Conservation (phyloP, 345 rosid species). For the Boechera stricta region DNA sequence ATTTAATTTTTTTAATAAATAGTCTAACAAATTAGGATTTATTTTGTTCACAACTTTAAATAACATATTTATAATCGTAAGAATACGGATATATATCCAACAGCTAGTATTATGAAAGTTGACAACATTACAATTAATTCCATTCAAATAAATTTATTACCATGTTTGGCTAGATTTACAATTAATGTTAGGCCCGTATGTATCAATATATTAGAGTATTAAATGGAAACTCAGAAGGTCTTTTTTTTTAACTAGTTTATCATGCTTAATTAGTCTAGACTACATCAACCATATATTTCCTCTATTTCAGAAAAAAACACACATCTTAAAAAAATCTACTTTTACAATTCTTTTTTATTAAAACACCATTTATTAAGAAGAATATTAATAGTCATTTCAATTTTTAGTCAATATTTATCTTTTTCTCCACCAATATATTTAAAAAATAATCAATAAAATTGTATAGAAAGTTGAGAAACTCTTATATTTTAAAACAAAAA, state of each 20-base stretch:
- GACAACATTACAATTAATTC: constrained; percentile 36
- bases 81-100: constrained; percentile 24
- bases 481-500: too few relatives aligned
- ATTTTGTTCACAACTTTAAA: not conserved
- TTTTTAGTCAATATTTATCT: too few relatives aligned
- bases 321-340: too few relatives aligned
- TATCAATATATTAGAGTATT: constrained; percentile 1
- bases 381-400: too few relatives aligned
- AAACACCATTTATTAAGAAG: too few relatives aligned
- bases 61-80: not conserved
- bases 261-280: not conserved
- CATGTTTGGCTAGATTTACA: constrained; percentile 26
- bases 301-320: too few relatives aligned
- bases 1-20: constrained; percentile 16
- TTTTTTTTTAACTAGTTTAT: not conserved
- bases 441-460: too few relatives aligned
- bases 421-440: too few relatives aligned
- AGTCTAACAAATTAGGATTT: constrained; percentile 3
- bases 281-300: not conserved
- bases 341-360: too few relatives aligned
- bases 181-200: constrained; percentile 30
- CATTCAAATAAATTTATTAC: constrained; percentile 28
- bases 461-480: too few relatives aligned
- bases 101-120: constrained; percentile 30
- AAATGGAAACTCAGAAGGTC: not conserved